phyloP scores from a whole-genome alignment of 164 flowering plant species.

The Aristolochia contorta region DNA sequence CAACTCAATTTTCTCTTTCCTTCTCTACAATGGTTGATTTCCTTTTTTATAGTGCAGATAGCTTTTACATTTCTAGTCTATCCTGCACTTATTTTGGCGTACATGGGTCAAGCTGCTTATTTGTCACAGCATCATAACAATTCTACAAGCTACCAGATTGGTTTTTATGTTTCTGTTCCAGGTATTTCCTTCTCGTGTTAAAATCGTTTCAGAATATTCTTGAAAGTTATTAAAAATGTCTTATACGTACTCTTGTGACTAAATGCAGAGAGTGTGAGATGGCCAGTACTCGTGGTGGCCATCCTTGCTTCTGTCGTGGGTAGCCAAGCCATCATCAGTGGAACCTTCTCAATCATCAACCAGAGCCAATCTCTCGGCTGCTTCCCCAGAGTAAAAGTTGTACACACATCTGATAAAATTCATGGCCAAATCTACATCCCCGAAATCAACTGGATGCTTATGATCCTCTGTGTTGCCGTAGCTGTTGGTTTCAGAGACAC shows the following conservation, averaged over 20 bases:
- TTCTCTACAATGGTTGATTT: background rate
- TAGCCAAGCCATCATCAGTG: conserved; percentile 96
- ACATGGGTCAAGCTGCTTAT: conserved; percentile 96
- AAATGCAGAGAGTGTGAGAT: conserved; percentile 62
- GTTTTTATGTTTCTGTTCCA: conserved; percentile 83
- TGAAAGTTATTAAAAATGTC: background rate
- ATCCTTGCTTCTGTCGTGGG: conserved; percentile 97
- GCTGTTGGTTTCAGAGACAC: conserved; percentile 90
- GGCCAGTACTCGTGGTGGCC: conserved; percentile 77
- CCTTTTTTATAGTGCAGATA: conserved; percentile 39
- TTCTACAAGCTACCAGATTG: conserved; percentile 34
- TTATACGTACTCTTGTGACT: conserved; percentile 2
- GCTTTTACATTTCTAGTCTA: conserved; percentile 85
- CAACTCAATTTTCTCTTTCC: background rate
- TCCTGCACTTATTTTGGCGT: conserved; percentile 84
- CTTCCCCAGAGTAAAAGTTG: conserved; percentile 88
- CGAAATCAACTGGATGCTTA: conserved; percentile 92
- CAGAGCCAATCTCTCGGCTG: conserved; percentile 96
- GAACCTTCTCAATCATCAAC: conserved; percentile 95
- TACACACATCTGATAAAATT: conserved; percentile 82
- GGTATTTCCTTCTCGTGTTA: conserved; percentile 36
- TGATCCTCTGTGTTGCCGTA: conserved; percentile 88
- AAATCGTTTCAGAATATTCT: too few species aligned
- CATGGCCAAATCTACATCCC: conserved; percentile 96
- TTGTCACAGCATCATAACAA: conserved; percentile 63